Evolutionary conservation across 108 stramenopile species (phyloP), one percentile per base, ranked within the genome.

Genomic region (Skeletonema potamos): DNA sequence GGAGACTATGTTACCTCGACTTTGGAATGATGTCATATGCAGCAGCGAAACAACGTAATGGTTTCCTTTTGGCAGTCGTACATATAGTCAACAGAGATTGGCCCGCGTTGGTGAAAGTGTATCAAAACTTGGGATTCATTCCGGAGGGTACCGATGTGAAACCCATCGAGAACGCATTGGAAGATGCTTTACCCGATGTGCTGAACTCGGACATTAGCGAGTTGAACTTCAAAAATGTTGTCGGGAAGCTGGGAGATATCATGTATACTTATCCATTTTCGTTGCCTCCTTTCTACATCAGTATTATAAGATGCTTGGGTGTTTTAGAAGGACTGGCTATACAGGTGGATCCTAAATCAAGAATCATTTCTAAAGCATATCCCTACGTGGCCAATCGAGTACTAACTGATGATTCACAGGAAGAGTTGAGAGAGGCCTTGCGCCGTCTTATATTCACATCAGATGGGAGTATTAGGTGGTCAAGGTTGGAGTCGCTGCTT

Each of bases 31-130:
- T 97, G 88, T 84, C 84, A 39, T 97, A 96, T 70, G 96, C 94
- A 6, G 93, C 91, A 27, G 77, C 80, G 6, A 43, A 69, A 15
- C 97, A 98, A 66, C 85, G 97, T 1, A 96, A 96, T 76, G 92
- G 93, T 27, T 97, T 98, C 79, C 83, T 98, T 32, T 80, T 97
- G 67, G 96, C 97, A 4, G 96, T 98, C 6, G 95, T 98, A 9
- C 96, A 98, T 75, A 93, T 98, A 70, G 97, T 98, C 41, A 98
- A 98, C 68, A 79, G 97, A 17, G 97, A 98, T 71, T 98, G 96
- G 90, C 81, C 70, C 9, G 87, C 90, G 39, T 82, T 98, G 12
- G 93, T 95, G 0, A 81, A 79, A 3, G 82, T 97, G 27, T 98
- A 97, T 81, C 81, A 83, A 70, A 57, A 84, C 29, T 74, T 98